Evolutionary conservation across 441 rosid species (phyloP), one percentile per base, ranked within the genome.

Genomic region (Isatis lusitanica): DNA sequence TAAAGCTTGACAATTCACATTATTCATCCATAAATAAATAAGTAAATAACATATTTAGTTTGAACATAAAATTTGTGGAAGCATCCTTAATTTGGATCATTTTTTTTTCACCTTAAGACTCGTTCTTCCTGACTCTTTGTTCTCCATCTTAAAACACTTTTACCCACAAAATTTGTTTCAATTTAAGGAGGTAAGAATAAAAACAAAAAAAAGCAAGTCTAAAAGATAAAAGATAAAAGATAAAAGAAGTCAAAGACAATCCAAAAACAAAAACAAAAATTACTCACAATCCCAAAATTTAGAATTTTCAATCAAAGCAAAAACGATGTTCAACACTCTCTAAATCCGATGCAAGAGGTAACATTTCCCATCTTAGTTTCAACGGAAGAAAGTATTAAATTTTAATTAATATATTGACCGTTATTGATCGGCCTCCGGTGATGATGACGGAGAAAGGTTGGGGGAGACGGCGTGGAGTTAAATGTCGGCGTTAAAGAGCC

Each of bases 401-500:
- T 57, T 24, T 5, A 7, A 7, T n/a, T 0, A n/a, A 16, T 26
- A 31, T 58, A 12, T 66, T 52, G 9, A 43, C 56, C 5, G 15
- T 43, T 33, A 13, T 31, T 42, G 31, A 62, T 61, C 17, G 43
- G 4, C 26, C 33, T 57, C 60, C 62, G 7, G 58, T 30, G 33
- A 47, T 48, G 71, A 66, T 30, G 33, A 52, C 43, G 71, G 8
- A 24, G 33, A 62, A 26, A 71, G 78, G 68, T 61, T 74, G 78
- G 73, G 82, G 39, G 70, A 56, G 13, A 73, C 81, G 30, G 76
- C 79, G 31, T 71, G 78, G 77, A 84, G 85, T 44, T 84, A 83
- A 59, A 89, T 89, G 97, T 85, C 96, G 21, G 89, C 82, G 42
- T 70, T 84, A 59, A 87, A 81, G 33, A 69, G 63, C 44, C 73